phyloP scores from a whole-genome alignment of 306 rosid genomes.

The Potentilla sterilis region DNA sequence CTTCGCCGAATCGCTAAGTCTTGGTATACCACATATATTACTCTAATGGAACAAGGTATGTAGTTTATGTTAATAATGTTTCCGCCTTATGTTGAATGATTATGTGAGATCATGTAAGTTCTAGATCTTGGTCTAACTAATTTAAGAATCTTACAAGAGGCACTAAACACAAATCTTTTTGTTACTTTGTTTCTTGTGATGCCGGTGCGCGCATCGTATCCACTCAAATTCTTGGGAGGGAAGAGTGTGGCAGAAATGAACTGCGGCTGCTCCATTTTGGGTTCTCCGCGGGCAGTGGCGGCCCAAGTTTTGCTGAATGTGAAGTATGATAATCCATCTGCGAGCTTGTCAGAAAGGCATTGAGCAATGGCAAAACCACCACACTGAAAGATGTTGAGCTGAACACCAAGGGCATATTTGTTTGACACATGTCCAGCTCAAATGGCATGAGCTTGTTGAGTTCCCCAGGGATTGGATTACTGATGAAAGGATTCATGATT shows the following conservation, averaged over 20 bases:
- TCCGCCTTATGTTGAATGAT: no score
- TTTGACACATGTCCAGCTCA: conserved; percentile 19
- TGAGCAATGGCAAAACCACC: conserved; percentile 37
- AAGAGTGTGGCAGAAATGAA: conserved; percentile 24
- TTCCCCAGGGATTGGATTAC: conserved; percentile 18
- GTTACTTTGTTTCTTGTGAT: not conserved
- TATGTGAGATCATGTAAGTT: no score
- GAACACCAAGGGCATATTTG: conserved; percentile 41
- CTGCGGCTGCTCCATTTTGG: conserved; percentile 16
- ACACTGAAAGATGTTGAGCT: conserved; percentile 41
- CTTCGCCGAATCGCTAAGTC: no score
- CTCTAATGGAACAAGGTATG: no score
- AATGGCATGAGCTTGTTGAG: conserved; percentile 31
- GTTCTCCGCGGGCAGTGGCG: conserved; percentile 11
- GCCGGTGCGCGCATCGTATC: not conserved
- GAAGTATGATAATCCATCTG: conserved; percentile 24
- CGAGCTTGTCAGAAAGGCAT: conserved; percentile 31
- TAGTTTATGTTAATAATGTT: no score
- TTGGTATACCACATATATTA: no score
- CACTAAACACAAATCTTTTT: conserved; percentile 5
- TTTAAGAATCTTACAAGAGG: no score
- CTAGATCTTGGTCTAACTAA: no score
- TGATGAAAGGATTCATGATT: no score
- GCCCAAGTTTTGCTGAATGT: conserved; percentile 27
- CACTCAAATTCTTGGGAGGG: not conserved